Percentiles rank a stretch among this genome's conserved stretches.
Evolutionary conservation across 495 filamentous ascomycete species (phyloP).

Genomic region (Xylaria grammica): DNA sequence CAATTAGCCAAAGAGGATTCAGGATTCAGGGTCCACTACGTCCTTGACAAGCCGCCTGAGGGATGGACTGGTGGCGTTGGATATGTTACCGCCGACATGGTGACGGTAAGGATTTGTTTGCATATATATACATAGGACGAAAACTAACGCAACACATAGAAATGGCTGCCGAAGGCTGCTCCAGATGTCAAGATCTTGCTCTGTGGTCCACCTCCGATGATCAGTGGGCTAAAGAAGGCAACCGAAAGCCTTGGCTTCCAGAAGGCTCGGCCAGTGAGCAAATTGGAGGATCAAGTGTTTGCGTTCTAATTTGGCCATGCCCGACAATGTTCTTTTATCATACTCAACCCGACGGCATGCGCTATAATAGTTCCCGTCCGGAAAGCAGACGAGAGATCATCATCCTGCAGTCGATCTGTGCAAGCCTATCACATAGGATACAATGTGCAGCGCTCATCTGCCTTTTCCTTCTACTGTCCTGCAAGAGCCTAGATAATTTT

Average conservation of each 20-base stretch:
- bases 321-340: not conserved
- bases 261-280: conserved; percentile 92
- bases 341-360: not conserved
- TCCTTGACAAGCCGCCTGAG: conserved; percentile 93
- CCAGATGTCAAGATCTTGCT: conserved; percentile 92
- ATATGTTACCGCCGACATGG: conserved; percentile 94
- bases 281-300: conserved; percentile 97
- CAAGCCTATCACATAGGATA: not conserved
- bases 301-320: conserved; percentile 69
- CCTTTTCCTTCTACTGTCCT: not conserved
- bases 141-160: conserved; percentile 35
- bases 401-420: not conserved
- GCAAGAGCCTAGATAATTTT: not conserved
- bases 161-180: conserved; percentile 82
- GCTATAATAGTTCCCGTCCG: not conserved
- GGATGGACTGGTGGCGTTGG: conserved; percentile 89
- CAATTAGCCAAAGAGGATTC: conserved; percentile 74
- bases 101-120: conserved; percentile 66
- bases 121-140: conserved; percentile 39
- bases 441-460: not conserved
- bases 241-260: conserved; percentile 86
- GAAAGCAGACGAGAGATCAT: not conserved
- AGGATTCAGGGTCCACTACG: conserved; percentile 86
- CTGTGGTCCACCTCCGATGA: conserved; percentile 96
- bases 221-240: conserved; percentile 96